These are phyloP conservation scores for Candida tibetensis DNA, from an alignment of 805 yeast genomes.

Conservation along the genomic window DNA sequence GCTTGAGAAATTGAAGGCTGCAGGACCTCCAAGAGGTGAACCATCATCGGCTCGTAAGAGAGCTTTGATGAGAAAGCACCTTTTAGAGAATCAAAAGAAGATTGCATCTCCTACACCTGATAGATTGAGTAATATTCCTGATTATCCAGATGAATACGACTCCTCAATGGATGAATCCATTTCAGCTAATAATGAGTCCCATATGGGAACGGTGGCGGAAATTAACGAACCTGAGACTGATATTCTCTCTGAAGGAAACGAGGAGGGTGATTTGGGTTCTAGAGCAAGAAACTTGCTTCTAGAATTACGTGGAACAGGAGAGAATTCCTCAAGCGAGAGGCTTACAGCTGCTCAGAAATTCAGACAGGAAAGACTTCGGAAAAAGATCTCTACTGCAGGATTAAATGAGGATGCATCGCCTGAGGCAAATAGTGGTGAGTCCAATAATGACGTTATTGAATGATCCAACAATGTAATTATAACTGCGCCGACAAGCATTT, in stretches of 20 bases:
- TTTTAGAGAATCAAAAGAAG: constrained; percentile 38
- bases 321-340: constrained; percentile 23
- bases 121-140: neutral
- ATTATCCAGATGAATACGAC: constrained; percentile 9
- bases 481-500: no score
- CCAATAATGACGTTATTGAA: constrained; percentile 1
- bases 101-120: constrained; percentile 7
- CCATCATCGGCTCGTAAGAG: constrained; percentile 77
- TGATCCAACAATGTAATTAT: neutral
- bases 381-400: constrained; percentile 15
- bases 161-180: constrained; percentile 12
- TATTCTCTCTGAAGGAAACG: constrained; percentile 1
- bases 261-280: constrained; percentile 44
- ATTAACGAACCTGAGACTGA: constrained; percentile 4
- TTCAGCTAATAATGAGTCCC: constrained; percentile 1
- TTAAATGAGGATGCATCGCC: constrained; percentile 5
- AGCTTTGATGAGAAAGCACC: constrained; percentile 68
- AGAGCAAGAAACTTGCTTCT: constrained; percentile 64
- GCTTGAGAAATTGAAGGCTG: constrained; percentile 81
- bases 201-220: neutral
- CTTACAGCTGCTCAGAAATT: constrained; percentile 41
- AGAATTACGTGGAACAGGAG: constrained; percentile 49
- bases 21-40: constrained; percentile 76
- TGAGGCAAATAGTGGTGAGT: constrained; percentile 1
- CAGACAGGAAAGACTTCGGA: constrained; percentile 38